Evolutionary conservation across 2,329 filamentous ascomycete species (phyloP), one percentile per base, ranked within the genome.

Genomic region (Paecilomyces variotii): DNA sequence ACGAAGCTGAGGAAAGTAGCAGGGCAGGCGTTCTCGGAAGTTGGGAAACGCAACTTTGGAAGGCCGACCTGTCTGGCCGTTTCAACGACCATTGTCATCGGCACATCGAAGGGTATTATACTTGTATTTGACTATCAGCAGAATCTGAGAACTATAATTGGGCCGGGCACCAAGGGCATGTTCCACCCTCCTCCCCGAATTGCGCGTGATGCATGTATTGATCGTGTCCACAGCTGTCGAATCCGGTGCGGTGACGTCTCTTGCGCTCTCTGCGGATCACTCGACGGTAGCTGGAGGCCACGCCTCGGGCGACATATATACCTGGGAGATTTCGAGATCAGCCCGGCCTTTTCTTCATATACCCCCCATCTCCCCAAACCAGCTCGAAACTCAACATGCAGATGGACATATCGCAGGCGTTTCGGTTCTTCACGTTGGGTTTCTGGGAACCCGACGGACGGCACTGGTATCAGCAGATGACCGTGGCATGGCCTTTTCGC

Each of bases 71-170:
- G 91, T 76, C 82, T 97, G 67, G 87, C 88, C 49, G 88, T 97
- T 54, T 92, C 93, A 62, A 89, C 92, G 2, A 86, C 87, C 7
- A 95, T 99, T 66, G 90, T 92, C 12, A 76, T 99, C 56, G 94
- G 94, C 27, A 99, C 95, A 0, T 90, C 91, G 2, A 97, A 96
- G 74, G 94, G 95, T 57, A 87, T 97, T 73, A 89, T 97, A 59
- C 79, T 99, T 70, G 86, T 97, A 60, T 99, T 99, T 77, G 95
- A 99, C 78, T 97, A 97, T 74, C 91, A 95, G 72, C 94, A 99
- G 75, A 94, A 89, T 65, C 78, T 97, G 59, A 97, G 96, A 75
- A 87, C 89, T 67, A 96, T 97, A 59, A 91, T 99, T 63, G 94
- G 94, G 1, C 89, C 90, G 32, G 92, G 93, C 34, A 96, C 92